Conservation (phyloP, 2,329 filamentous ascomycete genomes). For the Fusarium aywerte region DNA sequence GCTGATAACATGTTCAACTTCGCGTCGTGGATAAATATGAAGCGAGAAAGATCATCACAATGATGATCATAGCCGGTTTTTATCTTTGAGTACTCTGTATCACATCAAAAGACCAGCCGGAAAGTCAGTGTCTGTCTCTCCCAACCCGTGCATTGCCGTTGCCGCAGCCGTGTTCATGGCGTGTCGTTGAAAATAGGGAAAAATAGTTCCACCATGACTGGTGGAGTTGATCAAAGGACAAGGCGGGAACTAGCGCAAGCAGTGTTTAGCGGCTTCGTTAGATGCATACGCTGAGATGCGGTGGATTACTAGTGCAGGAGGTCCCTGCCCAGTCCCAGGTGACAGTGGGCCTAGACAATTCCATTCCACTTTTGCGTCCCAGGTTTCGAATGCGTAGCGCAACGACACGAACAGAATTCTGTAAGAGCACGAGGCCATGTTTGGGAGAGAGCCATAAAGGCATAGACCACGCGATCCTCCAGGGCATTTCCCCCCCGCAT, state of each 20-base stretch:
- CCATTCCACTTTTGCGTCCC: constrained; percentile 18
- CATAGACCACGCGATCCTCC: constrained; percentile 14
- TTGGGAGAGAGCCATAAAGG: constrained; percentile 2
- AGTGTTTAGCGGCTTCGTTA: constrained; percentile 46
- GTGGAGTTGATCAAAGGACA: constrained; percentile 23
- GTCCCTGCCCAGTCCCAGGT: constrained; percentile 5
- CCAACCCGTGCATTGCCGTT: constrained; percentile 20
- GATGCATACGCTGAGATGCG: constrained; percentile 43
- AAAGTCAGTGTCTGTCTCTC: background rate
- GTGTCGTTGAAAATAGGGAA: constrained; percentile 48
- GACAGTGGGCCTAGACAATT: constrained; percentile 26
- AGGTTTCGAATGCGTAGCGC: constrained; percentile 16
- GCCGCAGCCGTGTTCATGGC: constrained; percentile 42
- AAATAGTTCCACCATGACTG: constrained; percentile 40
- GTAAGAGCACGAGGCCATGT: constrained; percentile 21
- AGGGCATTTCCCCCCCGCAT: constrained; percentile 17
- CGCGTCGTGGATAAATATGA: background rate
- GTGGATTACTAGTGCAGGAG: constrained; percentile 14
- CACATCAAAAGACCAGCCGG: constrained; percentile 16
- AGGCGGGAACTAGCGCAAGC: constrained; percentile 49
- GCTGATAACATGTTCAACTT: background rate
- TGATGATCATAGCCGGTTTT: background rate
- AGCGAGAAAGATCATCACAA: background rate
- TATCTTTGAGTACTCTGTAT: constrained; percentile 2
- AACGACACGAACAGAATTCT: constrained; percentile 16